Base-by-base conservation (phyloP, 352 stramenopile species). In the Pythium brachiatum region DNA sequence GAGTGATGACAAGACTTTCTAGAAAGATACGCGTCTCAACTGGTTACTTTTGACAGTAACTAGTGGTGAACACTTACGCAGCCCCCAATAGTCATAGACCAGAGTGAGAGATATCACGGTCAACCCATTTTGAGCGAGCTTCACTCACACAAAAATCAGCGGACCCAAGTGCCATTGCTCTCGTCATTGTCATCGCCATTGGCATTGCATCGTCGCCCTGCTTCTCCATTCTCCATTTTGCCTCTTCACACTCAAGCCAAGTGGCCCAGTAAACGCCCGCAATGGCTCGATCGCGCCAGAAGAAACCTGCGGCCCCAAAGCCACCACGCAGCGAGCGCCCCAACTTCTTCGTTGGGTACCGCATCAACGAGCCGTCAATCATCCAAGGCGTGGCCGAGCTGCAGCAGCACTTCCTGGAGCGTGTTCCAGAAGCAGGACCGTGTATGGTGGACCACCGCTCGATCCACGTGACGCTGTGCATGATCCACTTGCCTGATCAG, bases 261-360 rank as follows among this genome's bases (percentile, higher is more conserved):
- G 11, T 18, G 1, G 26, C 7, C 41, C 41, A 26, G 26, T 13
- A 48, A 48, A 20, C 41, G 7, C 16, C 41, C 41, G n/a, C 18
- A n/a, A 48, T 48, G 41, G 5, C 18, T 48, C 41, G 41, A 48
- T 48, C 41, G n/a, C 41, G 41, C 41, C 41, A 48, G 41, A 48
- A 48, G 41, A 48, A 48, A n/a, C 41, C 41, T 27, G 41, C 41
- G 41, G 41, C 41, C 12, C 34, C 34, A 18, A 55, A 67, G 44
- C 23, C 44, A 16, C 44, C 21, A 11, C 21, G n/a, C 7, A 21
- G n/a, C 20, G 41, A 29, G 11, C 54, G 53, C 15, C 75, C 75
- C 60, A 81, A 80, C 41, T 80, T 77, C 74, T 82, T 85, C n/a
- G 69, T 85, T 0, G 72, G 64, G 3, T 78, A 81, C 38, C 74